Evolutionary conservation across 2,329 filamentous ascomycete genomes (phyloP), one percentile per base, ranked within the genome.

Genomic region (Colletotrichum sublineola): DNA sequence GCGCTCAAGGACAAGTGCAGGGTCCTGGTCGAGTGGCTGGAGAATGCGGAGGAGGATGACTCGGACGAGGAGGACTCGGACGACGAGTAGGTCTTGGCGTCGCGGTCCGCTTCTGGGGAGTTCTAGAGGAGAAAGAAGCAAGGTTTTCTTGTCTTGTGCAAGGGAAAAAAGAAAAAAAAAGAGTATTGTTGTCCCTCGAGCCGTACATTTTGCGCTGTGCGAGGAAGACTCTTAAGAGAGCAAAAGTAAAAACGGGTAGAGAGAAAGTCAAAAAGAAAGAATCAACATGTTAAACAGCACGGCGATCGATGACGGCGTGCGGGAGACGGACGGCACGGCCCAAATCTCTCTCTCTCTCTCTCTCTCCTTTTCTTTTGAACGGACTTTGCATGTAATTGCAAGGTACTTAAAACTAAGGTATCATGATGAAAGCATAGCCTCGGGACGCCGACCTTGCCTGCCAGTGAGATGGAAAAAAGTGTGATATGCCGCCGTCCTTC

Each of bases 1-100:
- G 88, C 84, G 62, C 89, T 98, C 20, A 91, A 92, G 80, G 89
- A 89, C 73, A 93, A 93, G 83, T 94, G 93, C 70, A 87, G 90
- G 77, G 90, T 91, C 64, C 89, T 98, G 80, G 91, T 98, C 56
- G 94, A 97, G 78, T 94, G 95, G 91, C 81, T 96, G 76, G 92
- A 92, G 78, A 92, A 95, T 79, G 93, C 93, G 46, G 91, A 91
- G 74, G 91, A 91, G 73, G 90, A 57, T 20, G 55, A 85, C 1
- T 83, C 85, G 8, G 82, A 84, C 8, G 80, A 81, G 18, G 75
- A 75, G 18, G 53, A 84, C 9, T 79, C 80, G 20, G 75, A 75
- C 31, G 33, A 79, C 55, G 75, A 76, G 44, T 73, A 73, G 71
- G 62, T 71, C 56, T 71, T 71, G 61, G 60, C 50, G 24, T 64